A percentile compares a stretch with the other conserved stretches of the same genome.
Conservation (phyloP, 1,139 yeast genomes). For the Spathaspora jeffriesii region DNA sequence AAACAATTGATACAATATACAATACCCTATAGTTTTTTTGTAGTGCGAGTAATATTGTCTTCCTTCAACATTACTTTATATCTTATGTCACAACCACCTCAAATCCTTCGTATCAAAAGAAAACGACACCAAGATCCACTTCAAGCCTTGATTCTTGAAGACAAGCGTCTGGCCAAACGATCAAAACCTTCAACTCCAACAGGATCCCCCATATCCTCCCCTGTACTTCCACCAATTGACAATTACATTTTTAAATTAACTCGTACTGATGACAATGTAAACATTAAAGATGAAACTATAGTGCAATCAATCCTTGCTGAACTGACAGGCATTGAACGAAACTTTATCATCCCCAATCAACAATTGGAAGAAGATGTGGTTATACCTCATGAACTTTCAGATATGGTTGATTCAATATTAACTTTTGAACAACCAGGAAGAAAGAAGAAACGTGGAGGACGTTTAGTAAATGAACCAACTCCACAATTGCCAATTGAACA, state of each 20-base stretch:
- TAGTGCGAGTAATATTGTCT: background rate
- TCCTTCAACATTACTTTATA: too few species aligned
- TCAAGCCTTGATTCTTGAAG: constrained; percentile 63
- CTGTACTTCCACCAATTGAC: constrained; percentile 14
- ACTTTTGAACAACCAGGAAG: constrained; percentile 12
- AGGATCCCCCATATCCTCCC: constrained; percentile 21
- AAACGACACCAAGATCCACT: constrained; percentile 85
- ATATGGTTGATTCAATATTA: constrained; percentile 65
- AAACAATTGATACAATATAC: constrained; percentile 11
- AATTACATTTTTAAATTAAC: constrained; percentile 57
- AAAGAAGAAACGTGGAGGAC: constrained; percentile 10
- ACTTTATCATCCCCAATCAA: constrained; percentile 34
- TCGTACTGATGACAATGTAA: constrained; percentile 49
- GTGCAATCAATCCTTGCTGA: constrained; percentile 15
- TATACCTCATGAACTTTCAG: constrained; percentile 62
- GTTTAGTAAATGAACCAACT: constrained; percentile 12
- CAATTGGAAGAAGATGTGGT: constrained; percentile 39
- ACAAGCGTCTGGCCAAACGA: constrained; percentile 39
- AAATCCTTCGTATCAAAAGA: constrained; percentile 77
- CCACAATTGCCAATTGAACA: too few species aligned
- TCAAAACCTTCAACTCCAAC: constrained; percentile 43
- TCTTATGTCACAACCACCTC: constrained; percentile 40
- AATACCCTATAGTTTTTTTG: background rate
- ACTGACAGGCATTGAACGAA: constrained; percentile 15
- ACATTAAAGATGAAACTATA: constrained; percentile 22